Base-by-base conservation (phyloP, 257 asterid genomes). In the Nicotiana tomentosiformis region DNA sequence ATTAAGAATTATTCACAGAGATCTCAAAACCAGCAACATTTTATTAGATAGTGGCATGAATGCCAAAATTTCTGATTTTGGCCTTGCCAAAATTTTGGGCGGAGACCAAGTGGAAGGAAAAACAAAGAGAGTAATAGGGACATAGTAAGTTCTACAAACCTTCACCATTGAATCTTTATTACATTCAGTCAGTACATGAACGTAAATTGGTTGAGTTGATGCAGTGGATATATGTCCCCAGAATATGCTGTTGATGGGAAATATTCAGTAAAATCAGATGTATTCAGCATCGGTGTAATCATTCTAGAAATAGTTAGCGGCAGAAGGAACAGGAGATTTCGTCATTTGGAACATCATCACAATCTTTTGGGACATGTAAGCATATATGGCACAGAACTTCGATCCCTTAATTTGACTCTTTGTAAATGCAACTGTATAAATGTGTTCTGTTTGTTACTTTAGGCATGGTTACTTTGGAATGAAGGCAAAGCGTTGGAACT, bases 341-440 rank as follows among this genome's bases (percentile, higher is more conserved):
- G 1, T 69, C 86, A 84, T 60, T 35, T 23, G 30, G 77, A 84
- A 5, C 86, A 84, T 65, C 77, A 84, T 80, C 74, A 79, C 77
- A 84, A 84, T 53, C 86, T 84, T 62, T 39, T 84, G n/a, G 86
- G 86, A 58, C 86, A 80, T 70, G 86, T 84, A 62, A 80, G 86
- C 30, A 37, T 33, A 35, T 55, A 26, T 65, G n/a, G 7, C 69
- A 57, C 53, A 20, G n/a, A 20, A 7, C n/a, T 57, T 18, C 15
- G 1, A 18, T 78, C 35, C 32, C 39, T 12, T 35, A 3, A 39
- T 26, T 60, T 39, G 49, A 39, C 49, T 1, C 26, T 58, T 29
- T 20, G 11, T 33, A 10, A 55, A 0, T 8, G 29, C 72, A 57
- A 0, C 0, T 18, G 16, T 32, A 33, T 74, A 6, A 68, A 33